Evolutionary conservation across 2,329 filamentous ascomycete genomes (phyloP).

Genomic region (Plectosphaerella sp.): DNA sequence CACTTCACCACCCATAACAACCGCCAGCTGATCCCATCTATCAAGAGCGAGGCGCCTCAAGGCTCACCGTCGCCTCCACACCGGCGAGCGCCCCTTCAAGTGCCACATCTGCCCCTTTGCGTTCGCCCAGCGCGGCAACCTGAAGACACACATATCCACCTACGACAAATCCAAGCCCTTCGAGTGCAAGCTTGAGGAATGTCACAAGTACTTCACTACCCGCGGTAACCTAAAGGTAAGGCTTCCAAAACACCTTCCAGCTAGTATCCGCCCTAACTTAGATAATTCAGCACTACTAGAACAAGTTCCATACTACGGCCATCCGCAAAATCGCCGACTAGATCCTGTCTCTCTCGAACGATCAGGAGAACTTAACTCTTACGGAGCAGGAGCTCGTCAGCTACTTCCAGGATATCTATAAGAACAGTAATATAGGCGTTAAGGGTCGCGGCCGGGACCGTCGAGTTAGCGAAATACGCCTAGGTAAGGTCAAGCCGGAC

Average conservation of each 20-base stretch:
- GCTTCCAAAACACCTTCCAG: not conserved
- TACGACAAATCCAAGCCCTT: conserved; percentile 76
- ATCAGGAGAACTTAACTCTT: conserved; percentile 60
- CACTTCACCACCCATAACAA: not conserved
- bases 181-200: conserved; percentile 75
- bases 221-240: conserved; percentile 85
- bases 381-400: conserved; percentile 73
- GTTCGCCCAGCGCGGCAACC: conserved; percentile 83
- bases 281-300: conserved; percentile 74
- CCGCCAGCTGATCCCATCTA: conserved; percentile 8
- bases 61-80: conserved; percentile 85
- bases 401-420: conserved; percentile 86
- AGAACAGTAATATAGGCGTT: conserved; percentile 97
- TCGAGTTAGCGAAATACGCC: conserved; percentile 43
- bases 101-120: conserved; percentile 76
- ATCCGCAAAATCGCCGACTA: conserved; percentile 65
- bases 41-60: conserved; percentile 48
- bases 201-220: conserved; percentile 84
- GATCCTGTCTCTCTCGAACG: conserved; percentile 61
- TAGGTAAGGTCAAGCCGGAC: conserved; percentile 13
- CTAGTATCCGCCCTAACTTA: not conserved
- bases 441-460: conserved; percentile 89
- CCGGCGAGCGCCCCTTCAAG: conserved; percentile 77
- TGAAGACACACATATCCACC: conserved; percentile 76
- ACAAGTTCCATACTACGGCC: conserved; percentile 79